Evolutionary conservation across 805 yeast species (phyloP).

Genomic region (Kluyveromyces lactis): DNA sequence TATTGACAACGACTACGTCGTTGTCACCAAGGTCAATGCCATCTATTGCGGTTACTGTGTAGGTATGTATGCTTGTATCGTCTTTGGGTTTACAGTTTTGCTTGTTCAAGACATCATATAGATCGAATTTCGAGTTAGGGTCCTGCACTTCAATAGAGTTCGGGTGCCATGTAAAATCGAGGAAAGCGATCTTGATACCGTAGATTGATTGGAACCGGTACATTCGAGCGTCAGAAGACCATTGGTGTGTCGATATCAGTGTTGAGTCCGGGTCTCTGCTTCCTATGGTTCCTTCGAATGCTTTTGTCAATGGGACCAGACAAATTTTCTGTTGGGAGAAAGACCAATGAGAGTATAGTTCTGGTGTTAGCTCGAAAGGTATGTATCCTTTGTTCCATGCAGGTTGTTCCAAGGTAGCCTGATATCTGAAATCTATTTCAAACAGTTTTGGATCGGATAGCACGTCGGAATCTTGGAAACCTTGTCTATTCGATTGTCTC

Average conservation of each 20-base stretch:
- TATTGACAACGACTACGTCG: slow-evolving; percentile 8
- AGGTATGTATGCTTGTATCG: slow-evolving; percentile 10
- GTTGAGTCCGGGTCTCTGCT: slow-evolving; percentile 4
- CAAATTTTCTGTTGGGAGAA: slow-evolving; percentile 10
- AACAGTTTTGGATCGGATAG: slow-evolving; percentile 26
- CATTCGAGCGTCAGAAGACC: slow-evolving; percentile 2
- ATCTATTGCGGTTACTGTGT: slow-evolving; percentile 10
- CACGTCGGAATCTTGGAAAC: slow-evolving; percentile 9
- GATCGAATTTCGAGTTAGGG: too few relatives aligned
- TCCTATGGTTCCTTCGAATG: not conserved
- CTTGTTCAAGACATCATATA: not conserved
- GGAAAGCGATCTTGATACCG: slow-evolving; percentile 35
- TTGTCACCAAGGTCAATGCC: slow-evolving; percentile 7
- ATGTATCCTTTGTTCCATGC: slow-evolving; percentile 20
- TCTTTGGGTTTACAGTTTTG: not conserved
- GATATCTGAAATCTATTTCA: slow-evolving; percentile 35
- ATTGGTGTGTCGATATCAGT: not conserved
- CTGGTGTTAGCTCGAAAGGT: slow-evolving; percentile 26
- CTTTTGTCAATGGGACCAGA: slow-evolving; percentile 16
- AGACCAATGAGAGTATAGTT: slow-evolving; percentile 29
- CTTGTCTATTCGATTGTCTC: not conserved
- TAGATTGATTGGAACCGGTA: slow-evolving; percentile 2
- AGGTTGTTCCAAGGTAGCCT: slow-evolving; percentile 37
- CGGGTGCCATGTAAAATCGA: slow-evolving; percentile 32
- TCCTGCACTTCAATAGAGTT: too few relatives aligned